These are phyloP conservation scores for Camptophora hylomeconis DNA, from an alignment of 2,329 filamentous ascomycete genomes.

Conservation along the genomic window DNA sequence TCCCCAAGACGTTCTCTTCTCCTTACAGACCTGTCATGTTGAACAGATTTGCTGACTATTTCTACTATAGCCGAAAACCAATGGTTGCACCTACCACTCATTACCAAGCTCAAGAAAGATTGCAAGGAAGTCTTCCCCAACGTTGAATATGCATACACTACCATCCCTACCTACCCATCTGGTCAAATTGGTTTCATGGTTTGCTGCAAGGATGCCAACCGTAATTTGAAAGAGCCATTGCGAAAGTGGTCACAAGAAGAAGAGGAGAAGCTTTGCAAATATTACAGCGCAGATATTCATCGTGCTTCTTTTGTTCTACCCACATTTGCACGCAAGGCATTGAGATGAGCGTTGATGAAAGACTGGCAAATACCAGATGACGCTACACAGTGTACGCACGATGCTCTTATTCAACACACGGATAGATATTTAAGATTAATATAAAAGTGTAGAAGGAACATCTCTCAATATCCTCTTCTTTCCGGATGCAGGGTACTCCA, in stretches of 20 bases:
- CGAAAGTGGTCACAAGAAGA: constrained; percentile 73
- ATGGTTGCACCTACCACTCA: constrained; percentile 93
- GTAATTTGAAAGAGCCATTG: constrained; percentile 73
- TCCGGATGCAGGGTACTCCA: too few species aligned
- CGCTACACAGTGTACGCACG: too few species aligned
- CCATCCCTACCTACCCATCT: constrained; percentile 96
- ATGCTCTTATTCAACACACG: too few species aligned
- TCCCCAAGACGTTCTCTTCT: constrained; percentile 34
- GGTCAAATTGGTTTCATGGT: constrained; percentile 99
- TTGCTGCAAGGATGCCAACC: constrained; percentile 83
- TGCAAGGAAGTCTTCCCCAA: constrained; percentile 96
- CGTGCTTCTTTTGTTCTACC: constrained; percentile 87
- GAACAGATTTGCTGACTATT: constrained; percentile 10
- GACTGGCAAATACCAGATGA: too few species aligned
- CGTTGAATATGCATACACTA: constrained; percentile 95
- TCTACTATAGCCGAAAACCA: constrained; percentile 75
- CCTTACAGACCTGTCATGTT: constrained; percentile 1
- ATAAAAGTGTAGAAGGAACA: too few species aligned
- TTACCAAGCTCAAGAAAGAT: constrained; percentile 88
- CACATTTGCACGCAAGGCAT: constrained; percentile 73
- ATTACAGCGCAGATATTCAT: constrained; percentile 97
- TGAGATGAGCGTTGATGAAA: too few species aligned
- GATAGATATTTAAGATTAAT: too few species aligned
- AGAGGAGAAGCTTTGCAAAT: constrained; percentile 83
- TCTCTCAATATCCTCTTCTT: too few species aligned